phyloP scores from a whole-genome alignment of 805 yeast species.

The Kluyveromyces siamensis region DNA sequence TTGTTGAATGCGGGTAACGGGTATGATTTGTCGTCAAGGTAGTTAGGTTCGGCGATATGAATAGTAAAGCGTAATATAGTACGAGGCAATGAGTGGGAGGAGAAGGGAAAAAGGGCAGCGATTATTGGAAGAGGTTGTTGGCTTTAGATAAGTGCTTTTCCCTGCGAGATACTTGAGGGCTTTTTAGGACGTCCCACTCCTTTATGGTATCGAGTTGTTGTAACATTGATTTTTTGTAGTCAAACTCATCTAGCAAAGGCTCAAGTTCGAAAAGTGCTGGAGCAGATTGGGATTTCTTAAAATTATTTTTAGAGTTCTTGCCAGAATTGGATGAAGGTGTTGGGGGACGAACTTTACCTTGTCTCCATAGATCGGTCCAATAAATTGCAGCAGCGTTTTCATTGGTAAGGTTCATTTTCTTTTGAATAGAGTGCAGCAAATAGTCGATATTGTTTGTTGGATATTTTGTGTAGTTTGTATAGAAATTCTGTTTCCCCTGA shows the following conservation, averaged over 20 bases:
- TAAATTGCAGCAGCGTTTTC: constrained; percentile 54
- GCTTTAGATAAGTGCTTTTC: constrained; percentile 1
- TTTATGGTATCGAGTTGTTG: constrained; percentile 5
- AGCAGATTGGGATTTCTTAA: not conserved
- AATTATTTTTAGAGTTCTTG: not conserved
- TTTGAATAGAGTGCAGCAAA: constrained; percentile 40
- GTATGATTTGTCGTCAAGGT: too few relatives aligned
- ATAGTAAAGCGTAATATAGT: too few relatives aligned
- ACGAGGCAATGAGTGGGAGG: too few relatives aligned
- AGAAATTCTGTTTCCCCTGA: constrained; percentile 24
- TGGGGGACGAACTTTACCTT: constrained; percentile 34
- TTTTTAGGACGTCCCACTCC: constrained; percentile 3
- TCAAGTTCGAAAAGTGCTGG: constrained; percentile 7
- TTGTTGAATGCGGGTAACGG: too few relatives aligned
- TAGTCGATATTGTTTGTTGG: constrained; percentile 70
- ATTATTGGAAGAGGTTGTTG: not conserved
- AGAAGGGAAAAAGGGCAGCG: not conserved
- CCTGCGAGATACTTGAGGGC: not conserved
- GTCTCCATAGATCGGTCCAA: constrained; percentile 52
- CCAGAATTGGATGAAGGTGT: not conserved
- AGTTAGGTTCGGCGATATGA: too few relatives aligned
- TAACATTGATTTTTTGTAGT: constrained; percentile 4
- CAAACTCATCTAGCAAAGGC: constrained; percentile 5
- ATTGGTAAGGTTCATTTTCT: constrained; percentile 33
- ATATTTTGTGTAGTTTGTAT: constrained; percentile 11